Percentiles rank a stretch among this genome's conserved stretches.
phyloP scores from a whole-genome alignment of 345 rosid genomes.

The Salix dunnii region DNA sequence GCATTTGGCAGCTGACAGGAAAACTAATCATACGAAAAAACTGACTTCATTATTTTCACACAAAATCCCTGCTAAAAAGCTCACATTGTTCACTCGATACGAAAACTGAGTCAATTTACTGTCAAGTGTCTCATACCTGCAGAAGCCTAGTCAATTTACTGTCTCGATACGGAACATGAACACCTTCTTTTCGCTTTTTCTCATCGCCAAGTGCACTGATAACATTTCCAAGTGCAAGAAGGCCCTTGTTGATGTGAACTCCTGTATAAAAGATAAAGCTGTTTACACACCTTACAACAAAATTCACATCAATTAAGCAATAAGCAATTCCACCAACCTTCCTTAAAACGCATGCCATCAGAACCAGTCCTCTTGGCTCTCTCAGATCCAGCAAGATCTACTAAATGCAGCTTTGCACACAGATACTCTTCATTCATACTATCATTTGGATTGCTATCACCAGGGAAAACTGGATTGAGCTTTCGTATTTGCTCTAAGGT shows the following conservation, averaged over 20 bases:
- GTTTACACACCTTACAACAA: constrained; percentile 16
- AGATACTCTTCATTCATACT: constrained; percentile 82
- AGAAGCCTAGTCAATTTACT: constrained; percentile 97
- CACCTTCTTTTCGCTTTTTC: constrained; percentile 91
- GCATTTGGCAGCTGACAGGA: background rate
- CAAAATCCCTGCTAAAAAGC: background rate
- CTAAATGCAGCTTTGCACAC: constrained; percentile 95
- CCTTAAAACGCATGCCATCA: constrained; percentile 93
- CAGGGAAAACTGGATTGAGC: constrained; percentile 51
- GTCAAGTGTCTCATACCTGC: constrained; percentile 50
- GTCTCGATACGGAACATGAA: constrained; percentile 93
- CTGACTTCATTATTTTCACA: background rate
- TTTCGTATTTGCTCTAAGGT: constrained; percentile 92
- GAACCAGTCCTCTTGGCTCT: constrained; percentile 98
- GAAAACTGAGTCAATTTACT: too few relatives aligned
- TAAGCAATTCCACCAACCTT: constrained; percentile 51
- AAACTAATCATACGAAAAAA: background rate
- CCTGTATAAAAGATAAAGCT: constrained; percentile 47
- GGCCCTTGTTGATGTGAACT: constrained; percentile 95
- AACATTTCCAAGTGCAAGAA: constrained; percentile 98
- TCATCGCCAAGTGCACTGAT: constrained; percentile 99
- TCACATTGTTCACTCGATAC: background rate
- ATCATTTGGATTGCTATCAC: constrained; percentile 51
- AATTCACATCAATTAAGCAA: constrained; percentile 2
- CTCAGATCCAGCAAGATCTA: constrained; percentile 99